Evolutionary conservation across 2,329 filamentous ascomycete genomes (phyloP), one percentile per base, ranked within the genome.

Genomic region (Penicillium sp.): DNA sequence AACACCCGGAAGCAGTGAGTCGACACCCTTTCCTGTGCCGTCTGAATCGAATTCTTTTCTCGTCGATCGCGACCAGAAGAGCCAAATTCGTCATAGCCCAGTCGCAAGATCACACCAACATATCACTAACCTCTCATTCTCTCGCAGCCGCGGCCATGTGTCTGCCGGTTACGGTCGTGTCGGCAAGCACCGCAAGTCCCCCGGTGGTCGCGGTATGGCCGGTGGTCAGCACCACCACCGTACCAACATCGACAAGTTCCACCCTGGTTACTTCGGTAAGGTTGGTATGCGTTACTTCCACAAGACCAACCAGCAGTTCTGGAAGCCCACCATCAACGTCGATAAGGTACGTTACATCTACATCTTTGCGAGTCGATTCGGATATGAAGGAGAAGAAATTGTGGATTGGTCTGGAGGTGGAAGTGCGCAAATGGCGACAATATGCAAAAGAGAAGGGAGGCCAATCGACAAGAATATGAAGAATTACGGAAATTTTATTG

Each of bases 211-310:
- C 77, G 86, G 86, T 88, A 90, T 90, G 83, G 94, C 94, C 79
- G 93, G 94, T 96, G 93, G 93, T 87, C 91, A 97, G 84, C 94
- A 99, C 86, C 94, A 99, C 84, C 91, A 96, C 88, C 83, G 91
- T 71, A 96, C 91, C 77, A 96, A 96, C 84, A 83, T 92, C 75
- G 89, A 91, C 80, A 93, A 93, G 83, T 92, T 93, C 88, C 91
- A 96, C 78, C 92, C 93, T 65, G 94, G 94, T 91, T 97, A 97
- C 90, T 97, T 97, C 82, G 91, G 91, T 83, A 96, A 97, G 85
- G 90, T 93, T 72, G 89, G 90, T 83, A 93, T 93, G 90, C 85
- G 90, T 77, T 89, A 93, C 84, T 97, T 96, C 90, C 93, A 97
- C 87, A 93, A 94, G 83, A 88, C 91, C 77, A 86, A 88, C 76